A percentile compares a stretch with the other conserved stretches of the same genome.
phyloP scores from a whole-genome alignment of 306 rosid genomes.

The Vachellia collinsii region DNA sequence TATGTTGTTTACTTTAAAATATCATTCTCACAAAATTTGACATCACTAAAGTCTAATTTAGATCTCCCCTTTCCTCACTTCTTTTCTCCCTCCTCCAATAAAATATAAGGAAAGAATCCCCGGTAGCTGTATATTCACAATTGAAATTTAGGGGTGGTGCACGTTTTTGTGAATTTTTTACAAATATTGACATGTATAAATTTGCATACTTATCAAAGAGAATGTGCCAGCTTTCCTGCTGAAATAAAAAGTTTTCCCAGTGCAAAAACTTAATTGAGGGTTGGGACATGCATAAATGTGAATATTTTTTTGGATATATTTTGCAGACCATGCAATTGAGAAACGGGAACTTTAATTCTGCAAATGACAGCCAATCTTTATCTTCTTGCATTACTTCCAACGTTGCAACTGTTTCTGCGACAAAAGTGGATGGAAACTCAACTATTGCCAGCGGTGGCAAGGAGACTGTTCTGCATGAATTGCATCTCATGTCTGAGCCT shows the following conservation, averaged over 20 bases:
- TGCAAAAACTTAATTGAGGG: constrained; percentile 23
- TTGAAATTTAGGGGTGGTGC: constrained; percentile 14
- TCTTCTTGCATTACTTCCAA: constrained; percentile 54
- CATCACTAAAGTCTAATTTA: constrained; percentile 4
- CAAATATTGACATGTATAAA: background rate
- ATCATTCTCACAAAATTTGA: background rate
- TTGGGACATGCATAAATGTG: constrained; percentile 16
- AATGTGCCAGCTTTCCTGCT: constrained; percentile 5
- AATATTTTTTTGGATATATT: background rate
- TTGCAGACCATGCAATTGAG: constrained; percentile 70
- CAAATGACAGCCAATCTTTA: constrained; percentile 54
- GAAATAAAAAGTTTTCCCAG: constrained; percentile 28
- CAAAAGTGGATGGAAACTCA: constrained; percentile 53
- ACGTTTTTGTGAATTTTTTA: background rate
- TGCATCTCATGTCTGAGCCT: constrained; percentile 73
- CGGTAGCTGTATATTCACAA: background rate
- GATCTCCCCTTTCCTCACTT: constrained; percentile 18
- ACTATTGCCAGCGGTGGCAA: constrained; percentile 50
- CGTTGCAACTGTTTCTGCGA: constrained; percentile 39
- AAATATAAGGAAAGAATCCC: constrained; percentile 17
- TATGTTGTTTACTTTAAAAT: constrained; percentile 17
- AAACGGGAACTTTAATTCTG: constrained; percentile 72
- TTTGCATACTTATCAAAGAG: background rate
- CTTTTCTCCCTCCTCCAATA: constrained; percentile 22
- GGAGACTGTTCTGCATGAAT: constrained; percentile 58